Conservation (phyloP, 2,329 filamentous ascomycete species). For the Colletotrichum lini region DNA sequence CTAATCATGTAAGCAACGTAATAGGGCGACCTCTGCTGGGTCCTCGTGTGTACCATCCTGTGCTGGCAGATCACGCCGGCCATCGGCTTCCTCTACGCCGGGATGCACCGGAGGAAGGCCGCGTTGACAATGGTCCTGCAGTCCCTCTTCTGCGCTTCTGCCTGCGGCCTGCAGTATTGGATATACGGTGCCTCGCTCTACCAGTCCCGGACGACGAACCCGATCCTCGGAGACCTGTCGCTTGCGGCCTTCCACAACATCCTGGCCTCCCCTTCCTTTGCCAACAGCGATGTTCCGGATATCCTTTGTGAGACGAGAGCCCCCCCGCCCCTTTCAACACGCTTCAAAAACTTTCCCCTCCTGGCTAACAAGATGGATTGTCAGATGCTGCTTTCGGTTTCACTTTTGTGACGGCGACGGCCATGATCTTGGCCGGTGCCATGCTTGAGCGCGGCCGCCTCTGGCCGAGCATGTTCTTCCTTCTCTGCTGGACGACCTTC, state of each 20-base stretch:
- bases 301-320: constrained; percentile 47
- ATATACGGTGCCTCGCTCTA: constrained; percentile 63
- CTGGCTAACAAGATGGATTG: background rate
- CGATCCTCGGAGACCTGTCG: constrained; percentile 54
- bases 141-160: constrained; percentile 62
- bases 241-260: constrained; percentile 54
- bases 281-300: constrained; percentile 54
- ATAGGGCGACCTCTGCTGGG: constrained; percentile 60
- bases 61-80: constrained; percentile 58
- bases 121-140: constrained; percentile 63
- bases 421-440: constrained; percentile 57
- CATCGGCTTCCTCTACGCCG: constrained; percentile 57
- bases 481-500: constrained; percentile 74
- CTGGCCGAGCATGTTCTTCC: constrained; percentile 71
- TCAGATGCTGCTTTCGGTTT: constrained; percentile 53
- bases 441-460: constrained; percentile 55
- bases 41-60: constrained; percentile 55
- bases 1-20: background rate
- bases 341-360: too few relatives aligned
- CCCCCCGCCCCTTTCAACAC: too few relatives aligned
- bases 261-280: constrained; percentile 54
- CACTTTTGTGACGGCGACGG: constrained; percentile 56
- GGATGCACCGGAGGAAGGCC: constrained; percentile 55
- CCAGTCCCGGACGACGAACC: constrained; percentile 53
- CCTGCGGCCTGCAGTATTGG: constrained; percentile 63